These are phyloP conservation scores for Phalaenopsis aphrodite DNA, from an alignment of 106 monocot genomes.

Conservation along the genomic window DNA sequence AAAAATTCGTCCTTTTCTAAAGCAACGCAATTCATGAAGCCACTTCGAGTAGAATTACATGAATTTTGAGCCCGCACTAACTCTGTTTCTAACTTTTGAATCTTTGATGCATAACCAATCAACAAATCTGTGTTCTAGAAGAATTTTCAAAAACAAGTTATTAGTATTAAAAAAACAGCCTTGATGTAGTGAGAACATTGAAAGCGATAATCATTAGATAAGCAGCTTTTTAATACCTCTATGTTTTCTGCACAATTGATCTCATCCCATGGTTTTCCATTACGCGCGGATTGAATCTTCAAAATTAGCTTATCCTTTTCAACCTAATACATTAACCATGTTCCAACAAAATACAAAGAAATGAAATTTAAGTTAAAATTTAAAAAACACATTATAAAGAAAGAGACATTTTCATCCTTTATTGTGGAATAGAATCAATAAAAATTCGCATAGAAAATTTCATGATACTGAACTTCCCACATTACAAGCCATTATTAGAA, in stretches of 20 bases:
- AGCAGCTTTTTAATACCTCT: constrained; percentile 25
- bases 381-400: not conserved
- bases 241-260: constrained; percentile 34
- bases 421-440: not conserved
- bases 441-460: not conserved
- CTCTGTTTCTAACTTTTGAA: constrained; percentile 80
- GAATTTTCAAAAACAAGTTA: not conserved
- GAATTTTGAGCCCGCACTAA: constrained; percentile 37
- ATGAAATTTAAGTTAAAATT: too few species aligned
- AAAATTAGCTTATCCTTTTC: constrained; percentile 79
- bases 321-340: constrained; percentile 33
- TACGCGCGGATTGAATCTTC: constrained; percentile 53
- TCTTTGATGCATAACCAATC: constrained; percentile 60
- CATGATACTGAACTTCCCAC: not conserved
- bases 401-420: not conserved
- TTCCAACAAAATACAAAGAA: not conserved
- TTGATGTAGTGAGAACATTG: not conserved
- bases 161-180: not conserved
- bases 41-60: constrained; percentile 17
- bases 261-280: constrained; percentile 63
- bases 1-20: constrained; percentile 37
- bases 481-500: not conserved
- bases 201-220: not conserved
- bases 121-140: constrained; percentile 57
- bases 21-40: constrained; percentile 36